Base-by-base conservation (phyloP, 495 filamentous ascomycete genomes). In the Pseudotulostoma volvatum region DNA sequence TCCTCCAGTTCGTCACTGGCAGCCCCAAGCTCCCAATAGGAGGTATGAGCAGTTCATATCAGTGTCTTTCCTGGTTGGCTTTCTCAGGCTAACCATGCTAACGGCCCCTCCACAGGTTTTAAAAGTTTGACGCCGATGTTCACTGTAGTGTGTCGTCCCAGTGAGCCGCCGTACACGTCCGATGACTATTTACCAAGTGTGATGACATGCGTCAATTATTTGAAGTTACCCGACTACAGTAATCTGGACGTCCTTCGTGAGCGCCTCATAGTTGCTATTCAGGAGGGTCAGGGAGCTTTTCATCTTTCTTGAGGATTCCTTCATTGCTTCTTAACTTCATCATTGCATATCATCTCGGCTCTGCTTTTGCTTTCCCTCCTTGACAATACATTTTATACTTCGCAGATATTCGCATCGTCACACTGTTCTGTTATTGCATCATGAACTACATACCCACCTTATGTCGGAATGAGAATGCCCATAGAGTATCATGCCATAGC, bases 191-290 rank as follows among this genome's bases (percentile, higher is more conserved):
- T 99, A 23, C 86, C 92, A 17, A 95, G 87, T 50, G 92, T 96
- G 52, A 99, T 99, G 92, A 99, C 92, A 33, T 96, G 92, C 56
- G 90, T 93, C 54, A 99, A 99, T 55, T 99, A 99, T 55, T 79
- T 99, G 46, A 99, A 99, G 58, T 68, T 99, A 50, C 92, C 92
- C 15, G 86, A 99, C 59, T 99, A 99, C 61, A 88, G 77, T 48
- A 73, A 61, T 49, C 59, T 94, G 43, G 71, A 84, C 11, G 69
- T 81, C 28, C 71, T 99, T 52, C 74, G 68, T 39, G 67, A 76
- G 47, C 77, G 79, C 53, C 62, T 99, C 21, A 75, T 74, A 32
- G 76, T 81, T 37, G 92, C 92, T 31, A 93, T 93, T 49, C 80
- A 76, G 55, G 92, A 99, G 64, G 92, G 92, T n/a, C 92, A 96